Conservation (phyloP, 371 early-diverging fungal genomes). For the Syncephalastrum monosporum region DNA sequence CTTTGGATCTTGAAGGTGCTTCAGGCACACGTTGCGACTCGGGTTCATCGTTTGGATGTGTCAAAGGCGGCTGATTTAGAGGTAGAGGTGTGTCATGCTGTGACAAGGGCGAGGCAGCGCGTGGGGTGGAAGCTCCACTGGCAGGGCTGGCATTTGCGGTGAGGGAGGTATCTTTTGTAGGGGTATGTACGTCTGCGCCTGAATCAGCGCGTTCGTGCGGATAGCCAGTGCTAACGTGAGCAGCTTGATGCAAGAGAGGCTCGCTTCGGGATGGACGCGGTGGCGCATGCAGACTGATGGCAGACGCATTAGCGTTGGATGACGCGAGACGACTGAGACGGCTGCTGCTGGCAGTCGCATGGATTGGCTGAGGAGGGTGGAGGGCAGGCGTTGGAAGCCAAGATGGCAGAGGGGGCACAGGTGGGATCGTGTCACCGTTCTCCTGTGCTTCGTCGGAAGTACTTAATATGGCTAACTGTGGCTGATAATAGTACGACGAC, state of each 20-base stretch:
- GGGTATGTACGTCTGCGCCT: neutral
- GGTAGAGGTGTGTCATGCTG: too few species aligned
- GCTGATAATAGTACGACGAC: neutral
- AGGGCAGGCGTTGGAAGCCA: too few species aligned
- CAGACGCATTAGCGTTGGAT: neutral
- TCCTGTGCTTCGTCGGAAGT: neutral
- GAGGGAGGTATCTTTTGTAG: neutral
- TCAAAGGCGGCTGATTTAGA: too few species aligned
- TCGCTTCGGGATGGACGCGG: neutral
- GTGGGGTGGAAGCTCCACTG: conserved; percentile 1
- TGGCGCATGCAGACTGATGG: neutral
- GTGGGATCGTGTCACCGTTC: conserved; percentile 1
- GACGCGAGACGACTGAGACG: too few species aligned
- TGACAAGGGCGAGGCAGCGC: too few species aligned
- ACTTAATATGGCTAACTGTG: conserved; percentile 1
- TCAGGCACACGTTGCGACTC: too few species aligned
- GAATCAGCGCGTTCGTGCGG: neutral
- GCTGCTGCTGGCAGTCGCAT: too few species aligned
- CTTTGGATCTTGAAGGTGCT: too few species aligned
- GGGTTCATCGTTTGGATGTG: too few species aligned
- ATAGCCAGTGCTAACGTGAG: neutral
- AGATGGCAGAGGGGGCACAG: too few species aligned
- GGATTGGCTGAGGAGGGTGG: too few species aligned
- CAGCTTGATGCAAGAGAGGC: neutral
- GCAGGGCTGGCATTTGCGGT: neutral